phyloP scores from a whole-genome alignment of 2,329 filamentous ascomycete genomes.

The Ophidiomyces ophidiicola region DNA sequence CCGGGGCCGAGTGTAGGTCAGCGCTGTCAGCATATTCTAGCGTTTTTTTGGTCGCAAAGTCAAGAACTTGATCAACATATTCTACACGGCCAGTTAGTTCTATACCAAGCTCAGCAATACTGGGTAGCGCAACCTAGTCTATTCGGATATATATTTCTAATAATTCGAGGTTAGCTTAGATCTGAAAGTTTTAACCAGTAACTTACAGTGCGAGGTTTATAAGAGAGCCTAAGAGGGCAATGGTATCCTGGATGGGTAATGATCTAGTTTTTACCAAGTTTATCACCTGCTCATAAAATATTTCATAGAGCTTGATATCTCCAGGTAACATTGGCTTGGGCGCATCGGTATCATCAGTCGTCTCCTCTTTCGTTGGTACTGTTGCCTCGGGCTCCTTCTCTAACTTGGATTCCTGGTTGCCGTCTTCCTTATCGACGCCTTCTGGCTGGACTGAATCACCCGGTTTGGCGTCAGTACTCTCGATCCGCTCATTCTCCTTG shows the following conservation, averaged over 20 bases:
- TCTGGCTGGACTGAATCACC: constrained; percentile 27
- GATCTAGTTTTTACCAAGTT: constrained; percentile 84
- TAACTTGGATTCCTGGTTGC: not conserved
- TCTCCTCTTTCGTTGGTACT: constrained; percentile 6
- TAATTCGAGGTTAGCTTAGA: constrained; percentile 16
- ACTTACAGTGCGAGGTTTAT: constrained; percentile 70
- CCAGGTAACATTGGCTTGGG: constrained; percentile 35
- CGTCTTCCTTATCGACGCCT: constrained; percentile 20
- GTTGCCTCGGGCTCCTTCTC: constrained; percentile 22
- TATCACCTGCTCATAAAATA: constrained; percentile 93
- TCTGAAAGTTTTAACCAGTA: not conserved
- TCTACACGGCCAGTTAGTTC: constrained; percentile 36
- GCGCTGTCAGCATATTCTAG: constrained; percentile 83
- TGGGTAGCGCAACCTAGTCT: constrained; percentile 41
- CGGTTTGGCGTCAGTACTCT: constrained; percentile 18
- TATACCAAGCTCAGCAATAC: not conserved
- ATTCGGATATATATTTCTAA: constrained; percentile 78
- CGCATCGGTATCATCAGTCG: constrained; percentile 25
- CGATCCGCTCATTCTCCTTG: constrained; percentile 20
- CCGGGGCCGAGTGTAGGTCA: constrained; percentile 78
- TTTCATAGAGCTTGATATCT: constrained; percentile 83
- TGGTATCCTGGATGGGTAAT: constrained; percentile 85
- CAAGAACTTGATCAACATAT: constrained; percentile 87
- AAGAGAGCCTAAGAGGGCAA: constrained; percentile 84
- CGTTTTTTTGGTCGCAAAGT: constrained; percentile 77